Evolutionary conservation across 23 red algal genomes (phyloP).

Genomic region (Chondrus crispus): DNA sequence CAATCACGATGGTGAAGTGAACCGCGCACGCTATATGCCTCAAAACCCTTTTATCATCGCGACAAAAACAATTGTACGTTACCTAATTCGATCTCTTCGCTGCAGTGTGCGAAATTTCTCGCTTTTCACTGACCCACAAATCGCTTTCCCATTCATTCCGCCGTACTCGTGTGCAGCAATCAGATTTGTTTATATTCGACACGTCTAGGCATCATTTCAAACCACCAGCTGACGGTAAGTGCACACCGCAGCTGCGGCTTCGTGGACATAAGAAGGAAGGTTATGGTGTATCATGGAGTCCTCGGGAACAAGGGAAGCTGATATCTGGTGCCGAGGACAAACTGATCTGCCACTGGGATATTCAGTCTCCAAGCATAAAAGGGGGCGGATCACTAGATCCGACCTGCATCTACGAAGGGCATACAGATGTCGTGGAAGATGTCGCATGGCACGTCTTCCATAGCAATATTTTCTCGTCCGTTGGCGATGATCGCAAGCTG

Average conservation of each 20-base stretch:
- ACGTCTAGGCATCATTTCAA: constrained; percentile 87
- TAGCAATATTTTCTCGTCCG: constrained; percentile 72
- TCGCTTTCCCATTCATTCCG: not conserved
- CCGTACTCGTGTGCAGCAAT: not conserved
- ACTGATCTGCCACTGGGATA: constrained; percentile 74
- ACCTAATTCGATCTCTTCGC: not conserved
- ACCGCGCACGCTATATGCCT: constrained; percentile 97
- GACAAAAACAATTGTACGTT: constrained; percentile 87
- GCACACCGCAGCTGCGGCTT: constrained; percentile 77
- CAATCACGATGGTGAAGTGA: constrained; percentile 99
- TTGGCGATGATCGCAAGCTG: constrained; percentile 88
- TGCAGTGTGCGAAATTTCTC: not conserved
- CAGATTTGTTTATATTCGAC: constrained; percentile 84
- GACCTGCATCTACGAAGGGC: constrained; percentile 60
- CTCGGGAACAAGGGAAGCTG: constrained; percentile 46
- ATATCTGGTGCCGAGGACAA: constrained; percentile 82
- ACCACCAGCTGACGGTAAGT: constrained; percentile 71
- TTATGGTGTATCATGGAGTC: constrained; percentile 80
- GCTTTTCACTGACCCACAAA: not conserved
- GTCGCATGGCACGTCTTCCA: constrained; percentile 84
- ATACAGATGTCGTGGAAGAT: constrained; percentile 85
- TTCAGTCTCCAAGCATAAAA: constrained; percentile 48
- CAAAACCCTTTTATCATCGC: constrained; percentile 95
- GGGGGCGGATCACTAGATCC: constrained; percentile 57
- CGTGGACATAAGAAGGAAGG: constrained; percentile 92